Conservation (phyloP, 176 grass and related monocot genomes). For the Sorghum bicolor region DNA sequence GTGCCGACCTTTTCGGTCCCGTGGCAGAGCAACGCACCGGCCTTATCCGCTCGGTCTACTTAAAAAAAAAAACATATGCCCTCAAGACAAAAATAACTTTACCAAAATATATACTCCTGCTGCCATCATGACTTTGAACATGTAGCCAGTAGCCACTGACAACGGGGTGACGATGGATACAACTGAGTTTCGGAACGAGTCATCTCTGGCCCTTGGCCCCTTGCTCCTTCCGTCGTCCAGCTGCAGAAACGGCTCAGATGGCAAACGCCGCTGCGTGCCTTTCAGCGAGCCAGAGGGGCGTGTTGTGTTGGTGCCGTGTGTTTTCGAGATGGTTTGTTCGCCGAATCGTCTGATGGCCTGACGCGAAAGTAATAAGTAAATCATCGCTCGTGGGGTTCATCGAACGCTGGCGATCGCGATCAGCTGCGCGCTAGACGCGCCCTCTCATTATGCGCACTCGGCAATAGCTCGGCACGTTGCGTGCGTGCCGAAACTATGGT, state of each 20-base stretch:
- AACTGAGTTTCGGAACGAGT: background rate
- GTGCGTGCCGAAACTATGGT: background rate
- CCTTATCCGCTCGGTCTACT: too few relatives aligned
- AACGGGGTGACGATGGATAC: too few relatives aligned
- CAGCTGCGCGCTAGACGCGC: background rate
- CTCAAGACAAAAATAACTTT: too few relatives aligned
- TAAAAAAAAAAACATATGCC: too few relatives aligned
- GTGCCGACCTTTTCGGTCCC: background rate
- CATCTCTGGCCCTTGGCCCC: background rate
- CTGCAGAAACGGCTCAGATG: background rate
- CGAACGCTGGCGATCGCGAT: background rate
- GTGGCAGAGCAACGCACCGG: background rate
- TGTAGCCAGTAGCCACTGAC: too few relatives aligned
- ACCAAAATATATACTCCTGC: too few relatives aligned
- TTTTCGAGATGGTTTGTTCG: background rate
- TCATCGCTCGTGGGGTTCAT: background rate
- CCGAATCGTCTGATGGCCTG: background rate
- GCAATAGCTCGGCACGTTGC: background rate
- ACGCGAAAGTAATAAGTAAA: background rate
- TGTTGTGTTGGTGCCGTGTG: too few relatives aligned
- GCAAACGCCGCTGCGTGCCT: background rate
- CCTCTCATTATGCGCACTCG: background rate
- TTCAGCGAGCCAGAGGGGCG: slow-evolving; percentile 5
- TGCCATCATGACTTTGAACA: too few relatives aligned
- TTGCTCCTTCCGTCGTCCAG: background rate